Base-by-base conservation (phyloP, 805 yeast species). In the Kodamaea leandrae region DNA sequence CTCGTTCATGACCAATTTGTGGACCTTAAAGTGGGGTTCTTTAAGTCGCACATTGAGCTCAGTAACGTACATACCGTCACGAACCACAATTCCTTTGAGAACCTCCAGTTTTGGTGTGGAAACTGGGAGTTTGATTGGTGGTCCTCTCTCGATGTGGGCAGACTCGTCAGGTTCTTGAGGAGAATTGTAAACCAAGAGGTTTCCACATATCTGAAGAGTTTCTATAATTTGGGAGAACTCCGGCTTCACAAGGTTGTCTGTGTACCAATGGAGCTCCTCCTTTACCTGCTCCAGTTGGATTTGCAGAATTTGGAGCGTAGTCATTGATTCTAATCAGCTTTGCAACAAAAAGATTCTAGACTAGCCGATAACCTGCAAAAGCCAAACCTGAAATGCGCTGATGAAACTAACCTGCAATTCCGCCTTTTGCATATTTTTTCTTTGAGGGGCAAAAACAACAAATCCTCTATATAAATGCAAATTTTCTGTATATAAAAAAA, bases 31-130 rank as follows among this genome's bases (percentile, higher is more conserved):
- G 43, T 55, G 60, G 41, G 62, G 73, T 51, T 70, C 77, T 48
- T 66, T 71, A 40, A 74, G 55, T 37, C 51, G 52, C 42, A 61
- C 72, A 39, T 69, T 71, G 45, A 82, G 55, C 21, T 74, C 75
- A 1, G 74, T 65, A 4, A 83, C 64, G 45, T 72, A 71, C 9
- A 74, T 69, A 5, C 82, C 81, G 39, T 68, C 72, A 37, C 90
- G 58, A 0, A 77, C 74, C 0, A 83, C 56, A 1, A 78, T 68
- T 0, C 91, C 91, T 45, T 81, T 80, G 12, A 82, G 58, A 2
- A 68, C 60, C 43, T 80, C 83, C 42, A 75, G 72, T 41, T 80
- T 74, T 12, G 71, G 63, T 0, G 80, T 69, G 0, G 80, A 66
- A 5, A 83, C 60, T 0, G 89, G 85, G 37, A 83, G 63, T 42